Percentiles rank a stretch among this genome's conserved stretches.
phyloP scores from a whole-genome alignment of 352 stramenopile species.

The Plasmopara halstedii region DNA sequence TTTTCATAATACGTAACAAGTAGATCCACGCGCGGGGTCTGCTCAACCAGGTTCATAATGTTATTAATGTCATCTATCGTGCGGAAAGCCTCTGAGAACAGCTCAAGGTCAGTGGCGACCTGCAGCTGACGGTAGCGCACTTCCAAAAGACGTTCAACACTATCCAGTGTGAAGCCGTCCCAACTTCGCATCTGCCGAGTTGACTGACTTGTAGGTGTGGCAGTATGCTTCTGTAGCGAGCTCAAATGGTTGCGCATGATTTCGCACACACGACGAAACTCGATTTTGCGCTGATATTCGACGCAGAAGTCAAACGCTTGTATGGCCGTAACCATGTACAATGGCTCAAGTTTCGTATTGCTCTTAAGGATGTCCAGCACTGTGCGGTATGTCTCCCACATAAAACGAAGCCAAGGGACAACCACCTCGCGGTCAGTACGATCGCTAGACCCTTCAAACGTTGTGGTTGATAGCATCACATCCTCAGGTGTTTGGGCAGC shows the following conservation, averaged over 20 bases:
- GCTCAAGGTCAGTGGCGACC: constrained; percentile 89
- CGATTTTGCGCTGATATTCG: constrained; percentile 88
- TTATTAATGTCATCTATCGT: constrained; percentile 99
- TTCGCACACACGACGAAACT: constrained; percentile 96
- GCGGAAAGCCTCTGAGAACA: constrained; percentile 97
- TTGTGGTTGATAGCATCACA: constrained; percentile 96
- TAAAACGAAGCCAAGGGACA: constrained; percentile 89
- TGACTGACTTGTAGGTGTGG: constrained; percentile 61
- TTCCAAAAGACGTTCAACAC: constrained; percentile 93
- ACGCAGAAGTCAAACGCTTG: constrained; percentile 81
- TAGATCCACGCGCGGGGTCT: constrained; percentile 89
- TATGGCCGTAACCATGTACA: constrained; percentile 74
- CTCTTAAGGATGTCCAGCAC: constrained; percentile 96
- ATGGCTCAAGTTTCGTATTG: constrained; percentile 89
- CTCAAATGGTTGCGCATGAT: constrained; percentile 95
- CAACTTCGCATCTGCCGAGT: constrained; percentile 89
- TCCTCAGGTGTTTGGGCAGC: constrained; percentile 91
- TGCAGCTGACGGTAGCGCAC: constrained; percentile 97
- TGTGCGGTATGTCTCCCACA: constrained; percentile 97
- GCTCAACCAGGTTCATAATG: constrained; percentile 88
- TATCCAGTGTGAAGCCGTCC: constrained; percentile 94
- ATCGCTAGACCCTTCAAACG: constrained; percentile 91
- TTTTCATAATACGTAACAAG: constrained; percentile 98
- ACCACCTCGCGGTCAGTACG: constrained; percentile 93
- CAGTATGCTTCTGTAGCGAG: constrained; percentile 90